Percentiles rank a stretch among this genome's conserved stretches.
phyloP scores from a whole-genome alignment of 2,329 filamentous ascomycete species.

The Xylariales sp. region DNA sequence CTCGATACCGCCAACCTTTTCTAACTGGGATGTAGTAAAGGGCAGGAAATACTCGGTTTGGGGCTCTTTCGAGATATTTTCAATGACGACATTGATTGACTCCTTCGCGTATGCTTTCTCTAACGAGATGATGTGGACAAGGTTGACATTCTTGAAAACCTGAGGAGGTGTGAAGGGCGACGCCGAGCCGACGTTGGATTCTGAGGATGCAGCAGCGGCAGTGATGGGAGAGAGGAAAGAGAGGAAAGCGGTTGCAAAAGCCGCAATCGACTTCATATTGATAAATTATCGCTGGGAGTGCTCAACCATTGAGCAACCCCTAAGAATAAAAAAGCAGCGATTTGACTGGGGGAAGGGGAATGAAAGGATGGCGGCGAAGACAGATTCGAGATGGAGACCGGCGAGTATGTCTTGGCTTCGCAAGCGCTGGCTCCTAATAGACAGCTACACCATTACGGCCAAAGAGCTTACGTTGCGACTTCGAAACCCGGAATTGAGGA shows the following conservation, averaged over 20 bases:
- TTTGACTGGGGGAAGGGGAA: conserved; percentile 9
- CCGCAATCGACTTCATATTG: conserved; percentile 44
- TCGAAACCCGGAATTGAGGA: background rate
- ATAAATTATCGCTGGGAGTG: conserved; percentile 17
- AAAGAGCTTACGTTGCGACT: conserved; percentile 7
- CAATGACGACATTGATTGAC: conserved; percentile 87
- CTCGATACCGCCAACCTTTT: conserved; percentile 78
- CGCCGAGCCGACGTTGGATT: conserved; percentile 56
- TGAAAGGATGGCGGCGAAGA: conserved; percentile 5
- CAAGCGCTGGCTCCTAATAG: conserved; percentile 8
- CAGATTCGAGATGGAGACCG: conserved; percentile 2
- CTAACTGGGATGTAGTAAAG: conserved; percentile 72
- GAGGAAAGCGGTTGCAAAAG: conserved; percentile 53
- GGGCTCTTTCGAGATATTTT: conserved; percentile 75
- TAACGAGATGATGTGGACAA: conserved; percentile 84
- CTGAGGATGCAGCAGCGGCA: conserved; percentile 29
- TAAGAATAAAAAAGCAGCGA: conserved; percentile 6
- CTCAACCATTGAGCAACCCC: conserved; percentile 26
- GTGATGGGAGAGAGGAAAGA: conserved; percentile 49
- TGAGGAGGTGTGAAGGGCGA: conserved; percentile 77
- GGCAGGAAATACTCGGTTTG: conserved; percentile 91
- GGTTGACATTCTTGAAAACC: conserved; percentile 89
- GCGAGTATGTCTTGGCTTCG: conserved; percentile 4
- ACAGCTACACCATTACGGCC: conserved; percentile 8
- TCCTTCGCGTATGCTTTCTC: conserved; percentile 92